Evolutionary conservation across 1,284 basidiomycete species (phyloP).

Genomic region (Cystobasidium slooffiae): DNA sequence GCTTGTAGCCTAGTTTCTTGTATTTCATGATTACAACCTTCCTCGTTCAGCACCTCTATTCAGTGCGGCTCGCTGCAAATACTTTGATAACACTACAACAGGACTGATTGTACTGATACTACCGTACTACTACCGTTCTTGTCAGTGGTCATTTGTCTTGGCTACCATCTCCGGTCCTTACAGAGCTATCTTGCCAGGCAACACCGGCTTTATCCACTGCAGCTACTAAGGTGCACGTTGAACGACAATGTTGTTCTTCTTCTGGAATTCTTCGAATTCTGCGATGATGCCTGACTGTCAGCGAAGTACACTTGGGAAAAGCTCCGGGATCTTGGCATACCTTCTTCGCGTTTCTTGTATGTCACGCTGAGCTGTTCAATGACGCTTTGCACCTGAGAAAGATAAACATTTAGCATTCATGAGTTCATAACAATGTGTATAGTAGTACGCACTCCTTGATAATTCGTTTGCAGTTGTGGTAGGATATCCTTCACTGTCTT

Average conservation of each 20-base stretch:
- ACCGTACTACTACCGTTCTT: no score
- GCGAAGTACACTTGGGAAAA: no score
- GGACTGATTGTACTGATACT: no score
- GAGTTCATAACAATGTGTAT: background rate
- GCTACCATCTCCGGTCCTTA: background rate
- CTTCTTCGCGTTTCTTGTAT: conserved; percentile 39
- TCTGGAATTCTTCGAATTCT: conserved; percentile 42
- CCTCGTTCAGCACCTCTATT: no score
- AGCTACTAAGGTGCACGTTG: no score
- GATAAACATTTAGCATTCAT: background rate
- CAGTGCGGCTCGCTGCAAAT: no score
- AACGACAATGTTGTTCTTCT: conserved; percentile 40
- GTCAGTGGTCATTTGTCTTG: background rate
- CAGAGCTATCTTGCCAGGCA: background rate
- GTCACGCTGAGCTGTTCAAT: conserved; percentile 16
- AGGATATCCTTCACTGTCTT: conserved; percentile 94
- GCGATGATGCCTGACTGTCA: no score
- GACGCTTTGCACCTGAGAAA: conserved; percentile 24
- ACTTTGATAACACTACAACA: no score
- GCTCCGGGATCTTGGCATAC: no score
- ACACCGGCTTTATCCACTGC: no score
- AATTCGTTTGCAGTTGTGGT: conserved; percentile 82
- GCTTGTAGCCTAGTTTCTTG: conserved; percentile 16
- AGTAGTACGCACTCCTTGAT: conserved; percentile 69
- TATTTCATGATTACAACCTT: background rate